Evolutionary conservation across 148 eudicot species (phyloP).

Genomic region (Rhododendron molle): DNA sequence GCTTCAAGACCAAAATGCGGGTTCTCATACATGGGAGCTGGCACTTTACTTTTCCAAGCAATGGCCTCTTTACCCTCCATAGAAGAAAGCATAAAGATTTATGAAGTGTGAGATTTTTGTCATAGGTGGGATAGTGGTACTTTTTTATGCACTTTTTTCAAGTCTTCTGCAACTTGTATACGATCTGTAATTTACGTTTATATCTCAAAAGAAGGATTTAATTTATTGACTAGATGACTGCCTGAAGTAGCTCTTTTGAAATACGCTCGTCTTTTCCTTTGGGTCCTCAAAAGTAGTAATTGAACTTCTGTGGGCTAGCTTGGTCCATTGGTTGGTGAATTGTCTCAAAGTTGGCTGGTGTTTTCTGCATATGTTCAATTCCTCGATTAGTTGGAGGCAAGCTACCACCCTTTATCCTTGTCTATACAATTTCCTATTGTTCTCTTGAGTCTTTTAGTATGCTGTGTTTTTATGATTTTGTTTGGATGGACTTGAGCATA

Average conservation of each 20-base stretch:
- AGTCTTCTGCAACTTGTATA: neutral
- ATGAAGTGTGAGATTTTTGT: neutral
- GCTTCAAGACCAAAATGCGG: neutral
- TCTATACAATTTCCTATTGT: neutral
- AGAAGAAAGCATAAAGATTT: neutral
- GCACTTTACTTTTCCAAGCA: neutral
- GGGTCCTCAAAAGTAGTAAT: neutral
- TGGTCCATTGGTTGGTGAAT: neutral
- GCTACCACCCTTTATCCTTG: neutral
- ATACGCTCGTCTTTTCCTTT: neutral
- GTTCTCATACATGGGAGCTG: neutral
- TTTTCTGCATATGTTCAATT: neutral
- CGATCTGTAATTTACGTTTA: neutral
- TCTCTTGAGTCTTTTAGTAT: neutral
- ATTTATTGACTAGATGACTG: neutral
- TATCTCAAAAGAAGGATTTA: neutral
- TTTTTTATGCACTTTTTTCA: neutral
- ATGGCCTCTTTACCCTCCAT: neutral
- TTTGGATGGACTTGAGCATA: neutral
- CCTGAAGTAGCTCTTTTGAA: neutral
- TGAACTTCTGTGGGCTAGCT: neutral
- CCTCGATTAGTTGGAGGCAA: neutral
- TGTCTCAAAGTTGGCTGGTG: neutral
- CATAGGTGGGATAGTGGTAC: neutral
- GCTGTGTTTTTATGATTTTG: neutral